Evolutionary conservation across 306 rosid genomes (phyloP).

Genomic region (Medicago truncatula): DNA sequence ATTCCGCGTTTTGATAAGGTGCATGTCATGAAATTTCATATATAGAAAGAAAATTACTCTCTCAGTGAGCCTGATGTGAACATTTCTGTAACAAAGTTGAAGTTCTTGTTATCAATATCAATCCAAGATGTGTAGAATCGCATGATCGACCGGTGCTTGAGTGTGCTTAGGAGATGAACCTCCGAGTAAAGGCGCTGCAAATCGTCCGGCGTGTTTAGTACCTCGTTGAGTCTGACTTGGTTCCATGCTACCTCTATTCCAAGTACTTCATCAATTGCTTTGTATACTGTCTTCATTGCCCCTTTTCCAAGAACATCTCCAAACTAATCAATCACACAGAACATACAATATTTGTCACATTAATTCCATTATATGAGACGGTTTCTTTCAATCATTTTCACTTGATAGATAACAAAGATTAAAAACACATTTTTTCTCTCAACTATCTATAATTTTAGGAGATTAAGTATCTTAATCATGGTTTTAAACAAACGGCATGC

Average conservation of each 20-base stretch:
- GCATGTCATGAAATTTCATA: not conserved
- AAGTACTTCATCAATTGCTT: constrained; percentile 85
- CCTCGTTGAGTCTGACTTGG: constrained; percentile 70
- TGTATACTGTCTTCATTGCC: constrained; percentile 91
- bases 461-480: not conserved
- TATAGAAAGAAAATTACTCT: constrained; percentile 68
- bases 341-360: not conserved
- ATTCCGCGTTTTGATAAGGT: too few relatives aligned
- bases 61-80: constrained; percentile 91
- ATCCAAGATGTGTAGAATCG: constrained; percentile 90
- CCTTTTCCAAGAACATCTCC: constrained; percentile 89
- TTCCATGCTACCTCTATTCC: constrained; percentile 96
- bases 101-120: constrained; percentile 67
- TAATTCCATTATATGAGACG: too few relatives aligned
- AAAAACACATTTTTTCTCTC: too few relatives aligned
- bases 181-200: constrained; percentile 92
- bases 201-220: constrained; percentile 72
- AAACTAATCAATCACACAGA: constrained; percentile 58
- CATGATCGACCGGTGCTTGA: constrained; percentile 81
- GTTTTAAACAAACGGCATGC: not conserved
- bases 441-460: constrained; percentile 3
- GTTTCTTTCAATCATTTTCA: too few relatives aligned
- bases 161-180: constrained; percentile 92
- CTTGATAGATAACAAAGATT: not conserved
- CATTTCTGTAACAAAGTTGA: constrained; percentile 89